Conservation (phyloP, 768 basidiomycete genomes). For the Psilocybe subaeruginosa region DNA sequence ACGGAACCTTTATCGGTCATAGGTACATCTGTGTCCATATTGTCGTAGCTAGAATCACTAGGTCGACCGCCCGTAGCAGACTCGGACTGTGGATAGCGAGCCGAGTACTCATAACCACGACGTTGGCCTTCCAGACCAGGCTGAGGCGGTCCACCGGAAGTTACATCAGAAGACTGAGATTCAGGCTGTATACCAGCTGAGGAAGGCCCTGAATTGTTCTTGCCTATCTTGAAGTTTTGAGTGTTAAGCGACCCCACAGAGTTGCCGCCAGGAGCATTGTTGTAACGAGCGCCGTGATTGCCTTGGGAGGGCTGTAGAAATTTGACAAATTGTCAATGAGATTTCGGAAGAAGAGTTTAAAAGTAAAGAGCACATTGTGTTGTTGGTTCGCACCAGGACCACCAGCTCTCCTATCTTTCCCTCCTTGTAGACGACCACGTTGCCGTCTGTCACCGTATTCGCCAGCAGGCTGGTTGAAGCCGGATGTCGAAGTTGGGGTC, state of each 20-base stretch:
- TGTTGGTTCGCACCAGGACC: slow-evolving; percentile 8
- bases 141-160: background rate
- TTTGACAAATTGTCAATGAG: background rate
- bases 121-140: slow-evolving; percentile 9
- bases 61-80: slow-evolving; percentile 7
- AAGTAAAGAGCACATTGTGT: slow-evolving; percentile 7
- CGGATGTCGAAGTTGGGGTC: background rate
- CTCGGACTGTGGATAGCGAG: slow-evolving; percentile 7
- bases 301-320: slow-evolving; percentile 1
- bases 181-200: slow-evolving; percentile 16
- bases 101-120: slow-evolving; percentile 14
- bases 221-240: slow-evolving; percentile 16
- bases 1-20: slow-evolving; percentile 4
- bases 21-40: slow-evolving; percentile 12
- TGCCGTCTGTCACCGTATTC: background rate
- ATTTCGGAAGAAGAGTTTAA: background rate
- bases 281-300: slow-evolving; percentile 12
- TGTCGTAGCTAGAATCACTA: slow-evolving; percentile 8
- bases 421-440: background rate
- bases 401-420: slow-evolving; percentile 12
- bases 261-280: slow-evolving; percentile 5
- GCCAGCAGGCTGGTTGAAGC: background rate
- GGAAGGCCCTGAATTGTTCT: slow-evolving; percentile 16
- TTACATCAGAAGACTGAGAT: slow-evolving; percentile 11
- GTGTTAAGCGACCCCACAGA: slow-evolving; percentile 11